These are phyloP conservation scores for Brassica napus DNA, from an alignment of 345 rosid genomes.

Conservation along the genomic window DNA sequence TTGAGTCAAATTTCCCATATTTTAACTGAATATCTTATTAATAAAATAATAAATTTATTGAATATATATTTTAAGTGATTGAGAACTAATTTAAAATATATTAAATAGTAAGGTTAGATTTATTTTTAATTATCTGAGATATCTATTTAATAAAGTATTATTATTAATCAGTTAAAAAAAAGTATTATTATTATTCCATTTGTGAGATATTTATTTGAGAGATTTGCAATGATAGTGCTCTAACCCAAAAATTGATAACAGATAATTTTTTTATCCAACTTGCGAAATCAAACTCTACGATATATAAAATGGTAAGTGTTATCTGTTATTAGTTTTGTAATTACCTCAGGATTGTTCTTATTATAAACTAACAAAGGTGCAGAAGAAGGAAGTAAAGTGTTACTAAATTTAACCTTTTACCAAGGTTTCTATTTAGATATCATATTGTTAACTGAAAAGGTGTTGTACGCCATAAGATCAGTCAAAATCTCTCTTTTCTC, in stretches of 20 bases:
- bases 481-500: background rate
- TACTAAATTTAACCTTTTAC: background rate
- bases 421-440: slow-evolving; percentile 13
- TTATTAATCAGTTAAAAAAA: background rate
- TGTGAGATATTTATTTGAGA: background rate
- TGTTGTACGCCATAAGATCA: background rate
- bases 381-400: background rate
- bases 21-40: background rate
- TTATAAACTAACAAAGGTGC: background rate
- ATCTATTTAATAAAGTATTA: background rate
- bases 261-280: background rate
- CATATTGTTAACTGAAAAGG: background rate
- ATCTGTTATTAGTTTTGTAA: background rate
- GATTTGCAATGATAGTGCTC: background rate
- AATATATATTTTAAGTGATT: background rate
- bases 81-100: background rate
- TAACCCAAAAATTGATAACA: background rate
- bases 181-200: background rate
- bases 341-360: background rate
- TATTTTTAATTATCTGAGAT: background rate
- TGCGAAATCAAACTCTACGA: background rate
- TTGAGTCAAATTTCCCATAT: background rate
- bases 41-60: background rate
- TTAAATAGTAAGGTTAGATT: background rate
- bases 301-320: background rate